Base-by-base conservation (phyloP, 1,139 yeast genomes). In the Debaryomycetaceae sp. region DNA sequence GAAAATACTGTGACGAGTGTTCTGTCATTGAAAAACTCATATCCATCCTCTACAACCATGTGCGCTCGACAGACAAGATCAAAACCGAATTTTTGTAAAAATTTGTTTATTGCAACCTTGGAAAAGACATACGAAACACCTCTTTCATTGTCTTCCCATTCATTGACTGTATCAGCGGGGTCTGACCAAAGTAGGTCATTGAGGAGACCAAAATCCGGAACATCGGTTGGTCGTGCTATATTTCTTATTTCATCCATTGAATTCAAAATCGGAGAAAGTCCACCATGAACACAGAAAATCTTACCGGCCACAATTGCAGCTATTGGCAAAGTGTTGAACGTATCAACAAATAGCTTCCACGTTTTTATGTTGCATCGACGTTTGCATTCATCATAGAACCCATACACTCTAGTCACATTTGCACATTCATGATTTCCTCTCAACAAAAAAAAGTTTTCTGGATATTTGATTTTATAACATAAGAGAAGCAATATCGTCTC, bases 21-120 rank as follows among this genome's bases (percentile, higher is more conserved):
- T 44, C 96, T 77, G 63, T 91, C 97, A 62, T 91, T 91, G 70
- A 93, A 93, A 63, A 93, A 93, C 68, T 93, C 98, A 64, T 93
- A 93, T 1, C 99, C 99, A 63, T 93, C 99, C 62, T 93, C 98
- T 24, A 93, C 98, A 52, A 93, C 98, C 98, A 93, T 91, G 68
- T 93, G 98, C 14, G 98, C 98, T 54, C 99, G 80, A 63, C 97
- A 93, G 37, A 93, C 97, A 53, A 93, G 76, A 68, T 93, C 98
- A 65, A 93, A 90, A 34, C 93, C 95, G 62, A 91, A 93, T 57
- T 87, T 84, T 49, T 84, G 78, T 45, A 93, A 70, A 60, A 93
- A 93, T 65, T 91, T 90, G 68, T 90, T 89, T 53, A 93, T 90
- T 30, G 97, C 97, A 38, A 88, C 89, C 65, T 78, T 88, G 54